Conservation (phyloP, 2,329 filamentous ascomycete genomes). For the Calonectria naviculata region DNA sequence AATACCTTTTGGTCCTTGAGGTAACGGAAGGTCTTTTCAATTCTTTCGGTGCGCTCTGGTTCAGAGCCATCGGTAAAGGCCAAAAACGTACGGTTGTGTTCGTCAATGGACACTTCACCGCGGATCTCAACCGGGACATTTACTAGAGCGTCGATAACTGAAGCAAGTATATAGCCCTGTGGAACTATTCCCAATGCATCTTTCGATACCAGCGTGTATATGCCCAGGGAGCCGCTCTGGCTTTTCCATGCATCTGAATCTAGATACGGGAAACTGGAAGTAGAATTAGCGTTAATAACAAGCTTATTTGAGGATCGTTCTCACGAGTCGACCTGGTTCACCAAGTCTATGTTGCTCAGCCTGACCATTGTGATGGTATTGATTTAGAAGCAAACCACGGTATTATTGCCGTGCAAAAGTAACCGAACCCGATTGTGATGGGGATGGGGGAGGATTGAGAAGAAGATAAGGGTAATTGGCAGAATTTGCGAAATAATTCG, state of each 20-base stretch:
- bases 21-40: background rate
- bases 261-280: background rate
- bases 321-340: conserved; percentile 8
- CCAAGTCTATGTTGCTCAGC: background rate
- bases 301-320: background rate
- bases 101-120: background rate
- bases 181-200: background rate
- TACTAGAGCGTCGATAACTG: background rate
- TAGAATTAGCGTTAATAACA: background rate
- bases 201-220: background rate
- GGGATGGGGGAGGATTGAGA: background rate
- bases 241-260: background rate
- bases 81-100: background rate
- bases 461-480: background rate
- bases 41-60: background rate
- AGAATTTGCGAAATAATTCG: background rate
- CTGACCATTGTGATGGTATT: background rate
- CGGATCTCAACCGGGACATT: background rate
- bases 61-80: background rate
- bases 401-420: background rate
- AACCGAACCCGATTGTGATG: background rate
- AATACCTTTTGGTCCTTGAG: background rate
- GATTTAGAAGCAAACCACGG: background rate
- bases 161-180: background rate
- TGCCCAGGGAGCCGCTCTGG: background rate